A percentile compares a stretch with the other conserved stretches of the same genome.
Conservation (phyloP, 805 yeast genomes). For the Cyberlindnera galapagoensis region DNA sequence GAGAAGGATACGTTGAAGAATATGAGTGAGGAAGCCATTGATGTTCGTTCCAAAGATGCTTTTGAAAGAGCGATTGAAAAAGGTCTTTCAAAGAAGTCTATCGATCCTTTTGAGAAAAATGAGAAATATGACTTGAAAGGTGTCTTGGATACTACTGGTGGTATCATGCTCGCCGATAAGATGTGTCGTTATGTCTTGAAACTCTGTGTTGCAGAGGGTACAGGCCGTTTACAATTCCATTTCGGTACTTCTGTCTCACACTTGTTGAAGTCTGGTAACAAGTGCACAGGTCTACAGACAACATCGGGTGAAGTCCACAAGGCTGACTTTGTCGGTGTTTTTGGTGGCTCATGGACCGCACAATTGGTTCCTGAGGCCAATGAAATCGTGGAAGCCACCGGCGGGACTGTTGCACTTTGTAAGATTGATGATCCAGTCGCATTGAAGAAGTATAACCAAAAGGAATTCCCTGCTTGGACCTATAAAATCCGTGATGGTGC, state of each 20-base stretch:
- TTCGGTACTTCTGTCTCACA: constrained; percentile 15
- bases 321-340: constrained; percentile 5
- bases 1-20: constrained; percentile 17
- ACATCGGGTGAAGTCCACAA: constrained; percentile 10
- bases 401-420: constrained; percentile 26
- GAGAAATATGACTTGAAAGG: constrained; percentile 18
- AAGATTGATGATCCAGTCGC: constrained; percentile 17
- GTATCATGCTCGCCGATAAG: constrained; percentile 28
- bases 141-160: constrained; percentile 25
- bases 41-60: constrained; percentile 19
- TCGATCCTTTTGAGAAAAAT: constrained; percentile 18
- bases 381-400: constrained; percentile 25
- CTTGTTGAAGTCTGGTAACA: constrained; percentile 1
- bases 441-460: constrained; percentile 16
- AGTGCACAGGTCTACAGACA: constrained; percentile 19
- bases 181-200: constrained; percentile 26
- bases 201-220: constrained; percentile 17
- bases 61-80: constrained; percentile 14
- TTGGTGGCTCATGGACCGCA: constrained; percentile 16
- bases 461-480: constrained; percentile 25
- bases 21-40: constrained; percentile 16
- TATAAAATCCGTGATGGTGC: constrained; percentile 25
- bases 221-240: constrained; percentile 18
- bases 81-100: constrained; percentile 15
- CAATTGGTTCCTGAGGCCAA: constrained; percentile 25